phyloP scores from a whole-genome alignment of 2,329 filamentous ascomycete species.

The Hypoxylon sp. region DNA sequence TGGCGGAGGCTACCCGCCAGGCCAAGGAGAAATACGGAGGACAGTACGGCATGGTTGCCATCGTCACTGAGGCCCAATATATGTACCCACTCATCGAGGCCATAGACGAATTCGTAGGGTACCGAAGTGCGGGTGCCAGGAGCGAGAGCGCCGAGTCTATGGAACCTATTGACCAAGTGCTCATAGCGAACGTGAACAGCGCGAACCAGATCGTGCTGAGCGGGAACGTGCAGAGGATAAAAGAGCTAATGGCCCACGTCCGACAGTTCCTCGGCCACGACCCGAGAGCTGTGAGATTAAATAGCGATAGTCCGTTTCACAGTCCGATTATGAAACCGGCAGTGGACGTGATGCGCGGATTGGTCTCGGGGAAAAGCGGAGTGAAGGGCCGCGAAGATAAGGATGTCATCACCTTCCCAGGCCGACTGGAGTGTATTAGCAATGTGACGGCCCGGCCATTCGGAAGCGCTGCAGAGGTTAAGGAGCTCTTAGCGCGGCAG shows the following conservation, averaged over 20 bases:
- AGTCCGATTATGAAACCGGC: slow-evolving; percentile 93
- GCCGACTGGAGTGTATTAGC: slow-evolving; percentile 81
- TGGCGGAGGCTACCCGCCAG: slow-evolving; percentile 80
- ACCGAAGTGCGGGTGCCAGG: slow-evolving; percentile 75
- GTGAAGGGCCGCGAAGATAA: slow-evolving; percentile 67
- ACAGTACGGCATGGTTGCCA: slow-evolving; percentile 93
- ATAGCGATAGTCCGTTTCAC: slow-evolving; percentile 91
- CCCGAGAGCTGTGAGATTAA: slow-evolving; percentile 86
- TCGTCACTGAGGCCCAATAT: slow-evolving; percentile 88
- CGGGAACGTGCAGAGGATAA: slow-evolving; percentile 86
- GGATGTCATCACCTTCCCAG: slow-evolving; percentile 82
- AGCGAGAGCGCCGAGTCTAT: slow-evolving; percentile 76
- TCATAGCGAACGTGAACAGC: slow-evolving; percentile 94
- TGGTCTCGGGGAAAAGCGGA: slow-evolving; percentile 73
- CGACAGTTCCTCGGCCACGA: slow-evolving; percentile 93
- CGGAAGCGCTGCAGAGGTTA: slow-evolving; percentile 78
- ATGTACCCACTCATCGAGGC: slow-evolving; percentile 77
- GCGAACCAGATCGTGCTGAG: slow-evolving; percentile 97
- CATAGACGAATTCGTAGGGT: slow-evolving; percentile 84
- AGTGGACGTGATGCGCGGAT: slow-evolving; percentile 77
- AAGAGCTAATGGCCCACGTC: slow-evolving; percentile 84
- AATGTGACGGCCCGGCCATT: slow-evolving; percentile 90
- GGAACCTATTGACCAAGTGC: slow-evolving; percentile 86
- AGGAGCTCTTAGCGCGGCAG: slow-evolving; percentile 82
- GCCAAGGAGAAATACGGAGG: slow-evolving; percentile 78